Conservation (phyloP, 139 green algal species). For the Chlamydomonas schloesseri region DNA sequence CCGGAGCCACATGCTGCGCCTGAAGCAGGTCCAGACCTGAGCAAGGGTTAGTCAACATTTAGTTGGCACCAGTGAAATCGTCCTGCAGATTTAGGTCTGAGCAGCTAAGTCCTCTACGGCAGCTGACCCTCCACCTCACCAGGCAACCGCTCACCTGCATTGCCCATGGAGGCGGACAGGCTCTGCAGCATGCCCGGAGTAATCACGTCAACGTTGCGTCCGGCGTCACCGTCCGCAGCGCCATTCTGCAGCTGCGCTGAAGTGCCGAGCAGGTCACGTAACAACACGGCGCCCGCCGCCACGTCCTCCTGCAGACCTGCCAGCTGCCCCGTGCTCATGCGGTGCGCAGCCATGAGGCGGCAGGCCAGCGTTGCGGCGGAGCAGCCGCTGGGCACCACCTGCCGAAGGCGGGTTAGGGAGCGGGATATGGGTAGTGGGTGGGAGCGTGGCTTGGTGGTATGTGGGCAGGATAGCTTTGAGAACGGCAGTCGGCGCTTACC, state of each 20-base stretch:
- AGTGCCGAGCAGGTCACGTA: background rate
- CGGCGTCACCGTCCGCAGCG: too few relatives aligned
- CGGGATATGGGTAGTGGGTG: too few relatives aligned
- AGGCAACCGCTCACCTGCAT: slow-evolving; percentile 31
- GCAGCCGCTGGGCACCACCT: background rate
- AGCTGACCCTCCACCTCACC: too few relatives aligned
- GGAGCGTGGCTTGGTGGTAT: too few relatives aligned
- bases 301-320: background rate
- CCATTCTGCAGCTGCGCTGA: background rate
- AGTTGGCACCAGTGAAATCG: too few relatives aligned
- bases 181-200: background rate
- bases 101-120: too few relatives aligned
- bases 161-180: slow-evolving; percentile 12
- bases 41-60: background rate
- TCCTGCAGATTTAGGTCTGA: too few relatives aligned
- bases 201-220: background rate
- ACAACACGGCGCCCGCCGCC: background rate
- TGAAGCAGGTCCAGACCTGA: slow-evolving; percentile 35
- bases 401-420: background rate
- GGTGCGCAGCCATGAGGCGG: background rate
- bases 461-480: too few relatives aligned
- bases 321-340: slow-evolving; percentile 6
- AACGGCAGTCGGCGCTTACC: too few relatives aligned
- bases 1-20: background rate
- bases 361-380: background rate